Evolutionary conservation across 805 yeast species (phyloP), one percentile per base, ranked within the genome.

Genomic region (Brettanomyces sp.): DNA sequence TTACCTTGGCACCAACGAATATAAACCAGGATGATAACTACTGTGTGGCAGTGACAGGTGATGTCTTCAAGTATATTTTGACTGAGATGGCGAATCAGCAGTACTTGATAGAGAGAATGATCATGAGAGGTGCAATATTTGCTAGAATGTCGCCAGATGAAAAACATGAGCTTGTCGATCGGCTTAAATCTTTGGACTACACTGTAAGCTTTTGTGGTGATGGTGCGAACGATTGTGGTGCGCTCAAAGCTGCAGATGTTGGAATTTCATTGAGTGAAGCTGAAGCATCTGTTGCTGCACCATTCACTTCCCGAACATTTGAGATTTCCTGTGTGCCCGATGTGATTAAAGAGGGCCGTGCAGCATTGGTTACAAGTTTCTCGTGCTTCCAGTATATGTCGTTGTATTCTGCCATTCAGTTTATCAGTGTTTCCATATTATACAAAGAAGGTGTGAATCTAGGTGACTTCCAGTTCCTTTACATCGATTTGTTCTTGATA

Each of bases 111-210:
- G 76, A 76, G 42, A 70, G 68, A 24, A 73, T 93, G 60, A 70
- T 93, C 45, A 68, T 88, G 68, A 79, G 76, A 50, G 80, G 89
- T 47, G 76, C 80, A 40, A 77, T 93, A 4, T 93, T 82, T 67
- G 98, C 99, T 0, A 73, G 99, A 52, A 93, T 93, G 99, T 90
- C 98, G 0, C 99, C 99, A 0, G 99, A 95, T 64, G 99, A 93
- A 63, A 93, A 93, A 59, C 96, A 93, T 62, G 99, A 93, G 64
- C 70, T 93, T 42, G 96, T 93, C 34, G 90, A 85, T 56, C 87
- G 84, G 59, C 67, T 93, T 12, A 96, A 89, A 62, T 73, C 70
- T 22, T 59, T 93, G 21, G 96, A 90, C 57, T 91, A 91, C 60
- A 87, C 95, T 0, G 95, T 88, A 42, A 96, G 97, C 3, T 93